Percentiles rank a stretch among this genome's conserved stretches.
phyloP scores from a whole-genome alignment of 2,329 filamentous ascomycete genomes.

The Conoideocrella luteorostrata region DNA sequence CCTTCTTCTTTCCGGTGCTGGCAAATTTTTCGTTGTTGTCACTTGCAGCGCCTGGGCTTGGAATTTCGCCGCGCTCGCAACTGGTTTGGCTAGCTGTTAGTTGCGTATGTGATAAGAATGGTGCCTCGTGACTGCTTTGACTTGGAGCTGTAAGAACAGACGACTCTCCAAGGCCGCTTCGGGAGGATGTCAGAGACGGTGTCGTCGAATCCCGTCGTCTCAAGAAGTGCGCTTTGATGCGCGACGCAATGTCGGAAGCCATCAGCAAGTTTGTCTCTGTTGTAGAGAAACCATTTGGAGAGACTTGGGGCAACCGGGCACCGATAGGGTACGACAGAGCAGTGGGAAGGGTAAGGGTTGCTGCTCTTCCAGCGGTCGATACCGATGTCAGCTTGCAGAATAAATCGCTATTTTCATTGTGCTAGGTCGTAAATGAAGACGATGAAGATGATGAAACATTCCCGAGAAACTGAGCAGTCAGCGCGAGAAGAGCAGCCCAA shows the following conservation, averaged over 20 bases:
- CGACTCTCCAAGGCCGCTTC: conserved; percentile 15
- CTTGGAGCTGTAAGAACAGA: conserved; percentile 10
- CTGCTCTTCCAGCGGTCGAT: not conserved
- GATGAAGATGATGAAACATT: too few species aligned
- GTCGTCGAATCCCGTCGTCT: conserved; percentile 34
- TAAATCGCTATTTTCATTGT: not conserved
- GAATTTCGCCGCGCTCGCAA: conserved; percentile 2
- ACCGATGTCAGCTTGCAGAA: not conserved
- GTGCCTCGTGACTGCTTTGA: conserved; percentile 10
- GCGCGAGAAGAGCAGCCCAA: too few species aligned
- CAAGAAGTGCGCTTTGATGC: conserved; percentile 40
- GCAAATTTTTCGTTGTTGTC: not conserved
- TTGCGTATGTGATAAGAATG: not conserved
- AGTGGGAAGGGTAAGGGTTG: not conserved
- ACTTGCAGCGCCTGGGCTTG: not conserved
- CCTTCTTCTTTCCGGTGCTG: not conserved
- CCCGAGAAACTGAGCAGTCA: too few species aligned
- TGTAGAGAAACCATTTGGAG: conserved; percentile 7
- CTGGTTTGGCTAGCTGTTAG: conserved; percentile 4
- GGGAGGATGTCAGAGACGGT: conserved; percentile 30
- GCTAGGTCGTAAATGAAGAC: not conserved
- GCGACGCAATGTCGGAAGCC: conserved; percentile 39
- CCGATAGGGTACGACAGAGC: too few species aligned
- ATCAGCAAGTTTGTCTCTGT: conserved; percentile 19
- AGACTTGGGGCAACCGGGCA: too few species aligned